Conservation (phyloP, 1,284 basidiomycete species). For the Dichomitus squalens region DNA sequence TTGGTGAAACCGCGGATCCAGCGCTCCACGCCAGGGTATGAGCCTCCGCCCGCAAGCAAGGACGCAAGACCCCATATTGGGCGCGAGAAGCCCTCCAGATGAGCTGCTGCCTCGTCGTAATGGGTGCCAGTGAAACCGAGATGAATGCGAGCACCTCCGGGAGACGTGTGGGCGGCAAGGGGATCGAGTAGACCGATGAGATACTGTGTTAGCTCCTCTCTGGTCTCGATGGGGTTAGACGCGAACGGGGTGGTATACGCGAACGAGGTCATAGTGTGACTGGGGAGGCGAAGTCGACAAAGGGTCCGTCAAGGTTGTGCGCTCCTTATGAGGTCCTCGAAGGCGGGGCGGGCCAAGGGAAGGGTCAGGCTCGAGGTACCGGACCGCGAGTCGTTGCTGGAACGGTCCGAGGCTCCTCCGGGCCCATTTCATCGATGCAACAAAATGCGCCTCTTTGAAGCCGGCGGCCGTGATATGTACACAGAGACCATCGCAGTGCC, state of each 20-base stretch:
- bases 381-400: too few relatives aligned
- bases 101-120: conserved; percentile 74
- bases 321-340: too few relatives aligned
- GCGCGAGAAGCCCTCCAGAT: conserved; percentile 76
- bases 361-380: too few relatives aligned
- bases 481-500: too few relatives aligned
- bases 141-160: conserved; percentile 71
- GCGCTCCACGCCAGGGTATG: conserved; percentile 54
- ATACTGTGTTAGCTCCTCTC: conserved; percentile 58
- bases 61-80: conserved; percentile 78
- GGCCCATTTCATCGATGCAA: too few relatives aligned
- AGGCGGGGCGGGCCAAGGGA: too few relatives aligned
- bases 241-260: conserved; percentile 44
- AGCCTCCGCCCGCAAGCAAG: conserved; percentile 63
- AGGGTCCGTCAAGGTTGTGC: too few relatives aligned
- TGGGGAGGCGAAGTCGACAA: neutral
- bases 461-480: too few relatives aligned
- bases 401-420: too few relatives aligned
- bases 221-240: conserved; percentile 61
- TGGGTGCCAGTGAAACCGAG: conserved; percentile 76
- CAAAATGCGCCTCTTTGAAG: too few relatives aligned
- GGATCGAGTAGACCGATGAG: conserved; percentile 66
- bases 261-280: conserved; percentile 29
- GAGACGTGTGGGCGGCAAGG: conserved; percentile 68
- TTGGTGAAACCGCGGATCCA: conserved; percentile 70